Percentiles rank a stretch among this genome's conserved stretches.
Evolutionary conservation across 2,329 filamentous ascomycete genomes (phyloP).

Genomic region (Didymellaceae sp.): DNA sequence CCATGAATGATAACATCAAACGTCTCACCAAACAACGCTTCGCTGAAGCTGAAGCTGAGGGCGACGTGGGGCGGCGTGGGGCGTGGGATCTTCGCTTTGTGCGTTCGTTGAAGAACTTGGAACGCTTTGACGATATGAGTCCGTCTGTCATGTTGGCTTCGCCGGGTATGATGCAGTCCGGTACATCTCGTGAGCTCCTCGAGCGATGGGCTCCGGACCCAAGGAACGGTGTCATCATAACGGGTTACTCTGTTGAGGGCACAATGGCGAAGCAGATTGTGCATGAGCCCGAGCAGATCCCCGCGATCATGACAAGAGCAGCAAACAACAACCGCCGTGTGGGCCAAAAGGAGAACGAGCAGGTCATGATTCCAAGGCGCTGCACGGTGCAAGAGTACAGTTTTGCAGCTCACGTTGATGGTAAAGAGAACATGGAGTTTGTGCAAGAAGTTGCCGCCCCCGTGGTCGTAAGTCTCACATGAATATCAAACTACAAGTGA

Average conservation of each 20-base stretch:
- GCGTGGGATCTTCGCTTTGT: conserved; percentile 98
- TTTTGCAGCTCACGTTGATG: conserved; percentile 96
- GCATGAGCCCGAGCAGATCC: conserved; percentile 93
- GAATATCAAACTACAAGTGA: background rate
- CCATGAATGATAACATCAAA: conserved; percentile 99
- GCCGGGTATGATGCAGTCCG: conserved; percentile 97
- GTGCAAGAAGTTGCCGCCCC: conserved; percentile 93
- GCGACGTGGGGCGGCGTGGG: conserved; percentile 75
- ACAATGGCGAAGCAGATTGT: conserved; percentile 98
- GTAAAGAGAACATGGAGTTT: conserved; percentile 93
- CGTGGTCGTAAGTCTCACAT: conserved; percentile 75
- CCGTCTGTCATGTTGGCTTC: conserved; percentile 97
- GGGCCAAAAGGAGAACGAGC: conserved; percentile 73
- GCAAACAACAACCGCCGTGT: conserved; percentile 63
- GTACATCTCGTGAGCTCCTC: conserved; percentile 88
- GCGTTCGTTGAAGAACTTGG: conserved; percentile 86
- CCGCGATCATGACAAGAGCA: conserved; percentile 79
- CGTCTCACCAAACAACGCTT: conserved; percentile 90
- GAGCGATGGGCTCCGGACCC: conserved; percentile 96
- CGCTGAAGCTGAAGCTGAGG: conserved; percentile 84
- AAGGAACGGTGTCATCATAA: conserved; percentile 98
- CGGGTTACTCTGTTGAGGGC: conserved; percentile 96
- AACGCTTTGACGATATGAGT: conserved; percentile 94
- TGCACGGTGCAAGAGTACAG: conserved; percentile 95
- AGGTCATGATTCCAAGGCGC: conserved; percentile 86